Evolutionary conservation across 306 rosid species (phyloP).

Genomic region (Canavalia ensiformis): DNA sequence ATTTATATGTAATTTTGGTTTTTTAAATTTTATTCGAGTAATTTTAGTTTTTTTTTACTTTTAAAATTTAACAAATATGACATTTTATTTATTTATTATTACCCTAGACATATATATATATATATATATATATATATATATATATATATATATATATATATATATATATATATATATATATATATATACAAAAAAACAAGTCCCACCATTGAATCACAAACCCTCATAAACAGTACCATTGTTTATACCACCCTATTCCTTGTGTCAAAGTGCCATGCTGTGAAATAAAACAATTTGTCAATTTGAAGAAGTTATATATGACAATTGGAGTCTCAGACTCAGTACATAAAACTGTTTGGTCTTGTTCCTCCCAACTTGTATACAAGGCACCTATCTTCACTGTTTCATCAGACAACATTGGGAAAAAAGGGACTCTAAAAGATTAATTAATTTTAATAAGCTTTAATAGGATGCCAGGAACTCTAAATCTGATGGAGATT

Average conservation of each 20-base stretch:
- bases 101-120: no score
- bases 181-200: not conserved
- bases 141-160: not conserved
- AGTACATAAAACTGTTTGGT: conserved; percentile 31
- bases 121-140: not conserved
- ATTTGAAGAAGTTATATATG: conserved; percentile 29
- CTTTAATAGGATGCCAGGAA: not conserved
- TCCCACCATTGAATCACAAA: conserved; percentile 32
- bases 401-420: conserved; percentile 60
- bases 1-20: no score
- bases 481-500: conserved; percentile 45
- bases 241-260: conserved; percentile 38
- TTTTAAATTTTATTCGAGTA: no score
- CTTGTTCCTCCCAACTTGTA: conserved; percentile 52
- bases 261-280: conserved; percentile 39
- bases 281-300: conserved; percentile 32
- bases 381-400: conserved; percentile 50
- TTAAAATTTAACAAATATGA: no score
- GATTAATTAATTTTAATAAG: conserved; percentile 31
- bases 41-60: no score
- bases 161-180: not conserved
- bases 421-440: conserved; percentile 40
- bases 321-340: conserved; percentile 33
- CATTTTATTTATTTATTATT: no score
- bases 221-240: conserved; percentile 35